A percentile compares a stretch with the other conserved stretches of the same genome.
Conservation (phyloP, 495 filamentous ascomycete genomes). For the Tuber borchii region DNA sequence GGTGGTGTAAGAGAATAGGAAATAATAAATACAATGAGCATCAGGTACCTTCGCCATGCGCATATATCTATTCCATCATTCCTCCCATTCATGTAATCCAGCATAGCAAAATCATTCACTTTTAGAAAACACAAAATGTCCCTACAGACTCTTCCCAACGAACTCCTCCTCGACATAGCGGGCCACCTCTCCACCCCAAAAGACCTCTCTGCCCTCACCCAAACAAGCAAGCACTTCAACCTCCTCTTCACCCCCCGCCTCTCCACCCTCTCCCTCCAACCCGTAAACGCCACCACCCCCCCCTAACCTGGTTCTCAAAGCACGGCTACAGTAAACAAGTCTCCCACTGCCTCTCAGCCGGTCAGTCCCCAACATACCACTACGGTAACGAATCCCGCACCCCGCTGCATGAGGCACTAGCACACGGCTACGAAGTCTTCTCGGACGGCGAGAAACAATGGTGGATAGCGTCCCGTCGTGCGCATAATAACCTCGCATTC, state of each 20-base stretch:
- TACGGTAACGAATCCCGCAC: not conserved
- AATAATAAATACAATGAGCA: not conserved
- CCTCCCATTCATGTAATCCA: not conserved
- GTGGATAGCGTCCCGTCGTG: not conserved
- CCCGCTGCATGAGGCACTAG: not conserved
- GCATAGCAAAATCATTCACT: not conserved
- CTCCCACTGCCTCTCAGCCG: not conserved
- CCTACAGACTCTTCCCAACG: slow-evolving; percentile 1
- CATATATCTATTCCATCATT: not conserved
- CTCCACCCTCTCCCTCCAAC: not conserved
- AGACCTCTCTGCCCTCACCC: slow-evolving; percentile 6
- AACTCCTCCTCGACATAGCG: slow-evolving; percentile 9
- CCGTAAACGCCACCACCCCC: not conserved
- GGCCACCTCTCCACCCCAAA: not conserved
- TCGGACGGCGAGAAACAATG: not conserved
- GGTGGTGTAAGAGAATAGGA: not conserved
- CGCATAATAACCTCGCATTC: not conserved
- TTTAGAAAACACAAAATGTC: not conserved
- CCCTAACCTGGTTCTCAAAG: not conserved
- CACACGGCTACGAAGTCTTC: not conserved
- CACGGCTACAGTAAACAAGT: not conserved
- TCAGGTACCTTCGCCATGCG: not conserved
- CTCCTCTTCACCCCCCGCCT: not conserved
- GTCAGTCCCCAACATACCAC: not conserved
- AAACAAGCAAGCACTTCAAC: slow-evolving; percentile 5